Percentiles rank a stretch among this genome's conserved stretches.
phyloP scores from a whole-genome alignment of 306 rosid species.

The Datisca glomerata region DNA sequence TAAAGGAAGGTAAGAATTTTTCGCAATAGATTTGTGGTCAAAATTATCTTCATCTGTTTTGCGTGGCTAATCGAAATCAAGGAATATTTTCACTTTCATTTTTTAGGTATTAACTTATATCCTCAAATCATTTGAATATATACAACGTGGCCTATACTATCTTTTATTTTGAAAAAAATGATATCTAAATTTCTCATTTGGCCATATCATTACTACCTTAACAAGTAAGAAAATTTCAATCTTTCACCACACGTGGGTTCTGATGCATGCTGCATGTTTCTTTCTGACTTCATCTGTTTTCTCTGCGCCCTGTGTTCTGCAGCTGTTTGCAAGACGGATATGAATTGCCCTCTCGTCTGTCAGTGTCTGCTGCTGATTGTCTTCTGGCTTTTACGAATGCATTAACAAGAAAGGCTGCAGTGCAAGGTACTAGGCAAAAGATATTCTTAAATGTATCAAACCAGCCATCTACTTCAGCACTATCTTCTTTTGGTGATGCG shows the following conservation, averaged over 20 bases:
- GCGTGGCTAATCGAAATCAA: no score
- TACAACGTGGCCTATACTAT: neutral
- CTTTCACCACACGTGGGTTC: no score
- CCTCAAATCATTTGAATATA: neutral
- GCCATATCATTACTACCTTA: no score
- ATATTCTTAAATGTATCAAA: conserved; percentile 23
- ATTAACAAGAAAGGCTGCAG: conserved; percentile 27
- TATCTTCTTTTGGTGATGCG: conserved; percentile 25
- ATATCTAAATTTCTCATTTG: no score
- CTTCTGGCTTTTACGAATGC: conserved; percentile 54
- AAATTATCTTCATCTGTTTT: neutral
- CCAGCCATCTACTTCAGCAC: conserved; percentile 22
- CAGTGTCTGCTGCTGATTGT: conserved; percentile 83
- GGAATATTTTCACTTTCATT: no score
- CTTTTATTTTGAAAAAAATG: neutral
- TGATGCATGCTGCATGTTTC: no score
- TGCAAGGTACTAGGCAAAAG: conserved; percentile 27
- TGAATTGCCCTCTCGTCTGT: conserved; percentile 90
- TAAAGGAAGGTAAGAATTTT: conserved; percentile 56
- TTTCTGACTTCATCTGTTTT: conserved; percentile 2
- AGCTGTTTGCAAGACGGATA: conserved; percentile 73
- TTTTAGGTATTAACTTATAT: neutral
- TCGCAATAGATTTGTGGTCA: neutral
- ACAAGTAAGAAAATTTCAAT: no score
- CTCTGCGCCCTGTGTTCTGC: conserved; percentile 14